Evolutionary conservation across 345 rosid genomes (phyloP).

Genomic region (Eucalyptus brandiana): DNA sequence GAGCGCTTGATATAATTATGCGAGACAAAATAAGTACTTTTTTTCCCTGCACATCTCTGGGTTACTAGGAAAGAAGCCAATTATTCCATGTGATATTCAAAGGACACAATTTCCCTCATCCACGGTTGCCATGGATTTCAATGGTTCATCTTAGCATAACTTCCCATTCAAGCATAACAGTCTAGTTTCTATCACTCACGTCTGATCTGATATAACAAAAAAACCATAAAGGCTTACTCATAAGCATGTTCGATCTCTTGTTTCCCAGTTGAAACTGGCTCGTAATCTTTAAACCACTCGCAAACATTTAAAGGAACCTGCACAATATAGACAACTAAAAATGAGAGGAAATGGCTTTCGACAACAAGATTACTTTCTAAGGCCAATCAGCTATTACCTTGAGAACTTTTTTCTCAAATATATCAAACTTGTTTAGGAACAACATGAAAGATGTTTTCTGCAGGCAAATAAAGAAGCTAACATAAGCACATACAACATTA

Average conservation of each 20-base stretch:
- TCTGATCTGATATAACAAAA: not conserved
- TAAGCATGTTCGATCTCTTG: conserved; percentile 96
- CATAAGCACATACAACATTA: not conserved
- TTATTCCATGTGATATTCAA: not conserved
- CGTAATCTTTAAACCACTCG: conserved; percentile 95
- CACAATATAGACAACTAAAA: not conserved
- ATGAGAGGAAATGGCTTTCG: not conserved
- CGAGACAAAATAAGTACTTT: not conserved
- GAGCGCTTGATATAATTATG: not conserved
- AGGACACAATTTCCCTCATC: not conserved
- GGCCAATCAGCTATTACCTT: conserved; percentile 36
- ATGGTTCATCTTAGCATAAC: not conserved
- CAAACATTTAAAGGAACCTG: conserved; percentile 87
- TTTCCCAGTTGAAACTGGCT: conserved; percentile 75
- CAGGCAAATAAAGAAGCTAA: not conserved
- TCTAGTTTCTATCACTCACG: not conserved
- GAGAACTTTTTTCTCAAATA: conserved; percentile 88
- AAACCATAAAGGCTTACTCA: conserved; percentile 44
- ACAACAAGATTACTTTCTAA: not conserved
- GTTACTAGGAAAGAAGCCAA: not conserved
- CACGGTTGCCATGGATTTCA: not conserved
- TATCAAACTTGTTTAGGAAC: conserved; percentile 91
- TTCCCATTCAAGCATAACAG: not conserved
- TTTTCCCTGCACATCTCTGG: not conserved
- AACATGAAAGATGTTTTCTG: conserved; percentile 99